Evolutionary conservation across 164 flowering plant species (phyloP).

Genomic region (Chimonanthus salicifolius): DNA sequence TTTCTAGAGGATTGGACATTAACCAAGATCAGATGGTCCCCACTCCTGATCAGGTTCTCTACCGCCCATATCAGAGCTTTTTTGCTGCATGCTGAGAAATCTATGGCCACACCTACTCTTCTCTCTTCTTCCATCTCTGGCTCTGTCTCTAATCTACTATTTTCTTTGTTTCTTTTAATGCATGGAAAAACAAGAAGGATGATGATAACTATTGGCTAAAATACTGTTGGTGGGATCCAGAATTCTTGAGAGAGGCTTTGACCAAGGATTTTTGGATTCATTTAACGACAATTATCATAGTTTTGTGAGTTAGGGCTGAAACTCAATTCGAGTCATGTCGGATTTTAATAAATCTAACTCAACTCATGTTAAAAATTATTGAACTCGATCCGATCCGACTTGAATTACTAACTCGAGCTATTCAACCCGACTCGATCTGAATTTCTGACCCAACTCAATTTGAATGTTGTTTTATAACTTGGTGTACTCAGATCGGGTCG

Average conservation of each 20-base stretch:
- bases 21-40: constrained; percentile 73
- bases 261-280: background rate
- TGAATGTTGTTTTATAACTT: no score
- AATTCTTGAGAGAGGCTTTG: background rate
- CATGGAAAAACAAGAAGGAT: background rate
- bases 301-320: no score
- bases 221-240: background rate
- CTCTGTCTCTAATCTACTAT: background rate
- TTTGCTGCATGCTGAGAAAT: constrained; percentile 79
- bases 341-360: no score
- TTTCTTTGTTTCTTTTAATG: background rate
- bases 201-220: background rate
- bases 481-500: no score
- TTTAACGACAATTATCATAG: no score
- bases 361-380: no score
- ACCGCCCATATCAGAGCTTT: constrained; percentile 74
- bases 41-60: constrained; percentile 60
- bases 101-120: constrained; percentile 78
- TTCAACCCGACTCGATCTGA: no score
- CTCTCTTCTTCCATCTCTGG: constrained; percentile 19
- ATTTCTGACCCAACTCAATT: no score
- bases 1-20: constrained; percentile 40
- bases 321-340: no score
- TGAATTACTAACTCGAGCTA: no score
- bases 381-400: no score